A percentile compares a stretch with the other conserved stretches of the same genome.
These are phyloP conservation scores for Cytospora leucostoma DNA, from an alignment of 2,329 filamentous ascomycete species.

Conservation along the genomic window DNA sequence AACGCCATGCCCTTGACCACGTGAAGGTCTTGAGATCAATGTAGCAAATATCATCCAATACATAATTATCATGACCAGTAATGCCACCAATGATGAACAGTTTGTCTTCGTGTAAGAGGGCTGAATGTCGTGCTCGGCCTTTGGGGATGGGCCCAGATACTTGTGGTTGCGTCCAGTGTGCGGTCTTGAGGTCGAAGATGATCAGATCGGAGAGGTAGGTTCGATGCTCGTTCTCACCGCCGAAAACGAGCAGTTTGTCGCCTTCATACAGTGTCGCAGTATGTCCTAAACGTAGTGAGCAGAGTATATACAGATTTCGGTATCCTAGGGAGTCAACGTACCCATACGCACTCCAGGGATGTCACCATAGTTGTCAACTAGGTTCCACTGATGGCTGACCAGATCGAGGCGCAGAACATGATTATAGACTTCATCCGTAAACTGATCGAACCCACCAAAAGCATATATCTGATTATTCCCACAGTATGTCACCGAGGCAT, in stretches of 20 bases:
- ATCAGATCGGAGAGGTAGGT: constrained; percentile 95
- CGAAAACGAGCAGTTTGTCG: constrained; percentile 94
- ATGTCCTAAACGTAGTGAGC: constrained; percentile 63
- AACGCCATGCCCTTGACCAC: constrained; percentile 95
- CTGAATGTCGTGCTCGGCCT: constrained; percentile 88
- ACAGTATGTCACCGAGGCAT: constrained; percentile 98
- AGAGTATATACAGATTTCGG: background rate
- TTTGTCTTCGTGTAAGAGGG: constrained; percentile 94
- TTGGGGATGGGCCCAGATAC: constrained; percentile 83
- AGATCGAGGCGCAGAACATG: constrained; percentile 91
- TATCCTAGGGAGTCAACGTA: constrained; percentile 43
- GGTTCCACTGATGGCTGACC: constrained; percentile 84
- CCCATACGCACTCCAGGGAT: constrained; percentile 97
- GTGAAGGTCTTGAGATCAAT: constrained; percentile 96
- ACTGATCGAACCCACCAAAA: constrained; percentile 98
- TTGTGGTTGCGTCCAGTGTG: constrained; percentile 92
- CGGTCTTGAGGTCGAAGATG: constrained; percentile 90
- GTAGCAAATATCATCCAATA: constrained; percentile 95
- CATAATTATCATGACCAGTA: constrained; percentile 86
- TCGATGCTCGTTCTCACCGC: constrained; percentile 95
- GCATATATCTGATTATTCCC: constrained; percentile 97
- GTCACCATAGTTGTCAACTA: constrained; percentile 98
- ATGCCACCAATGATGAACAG: constrained; percentile 96
- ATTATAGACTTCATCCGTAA: constrained; percentile 98
- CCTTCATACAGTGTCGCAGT: constrained; percentile 93